Base-by-base conservation (phyloP, 768 basidiomycete species). In the Phylloporus sp. region DNA sequence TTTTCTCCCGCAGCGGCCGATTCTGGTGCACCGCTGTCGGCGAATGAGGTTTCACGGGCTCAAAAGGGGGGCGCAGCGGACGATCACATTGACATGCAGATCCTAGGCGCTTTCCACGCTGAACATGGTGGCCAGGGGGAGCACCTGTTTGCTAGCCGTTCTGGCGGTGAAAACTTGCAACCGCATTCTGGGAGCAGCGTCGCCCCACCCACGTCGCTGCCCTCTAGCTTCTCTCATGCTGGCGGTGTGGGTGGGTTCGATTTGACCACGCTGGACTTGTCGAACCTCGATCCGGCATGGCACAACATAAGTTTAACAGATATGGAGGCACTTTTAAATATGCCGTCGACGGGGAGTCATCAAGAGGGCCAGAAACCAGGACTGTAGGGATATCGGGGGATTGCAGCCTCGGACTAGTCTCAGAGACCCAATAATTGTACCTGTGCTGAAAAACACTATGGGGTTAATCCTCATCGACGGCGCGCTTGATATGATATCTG, bases 401-500 rank as follows among this genome's bases (percentile, higher is more conserved):
- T 31, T 38, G 18, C 33, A 43, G 26, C 15, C 6, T 40, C 21
- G 9, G 7, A 22, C 18, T 50, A 51, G 39, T 37, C 29, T 35
- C 50, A 13, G 29, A 15, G 37, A 41, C 28, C 31, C 28, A 17
- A 38, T 49, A 35, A 49, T 39, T 38, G 20, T 46, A 44, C 31
- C 33, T 41, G 21, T 31, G 13, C 18, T 21, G 43, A 41, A 39
- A 5, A 17, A 26, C 11, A 10, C 18, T 31, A 36, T 11, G 24
- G 50, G 18, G 22, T 45, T 73, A 78, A 65, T 86, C 86, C 64
- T 89, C 85, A 63, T 89, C 86, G 14, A 84, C 71, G 36, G 82
- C 83, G 22, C 85, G 81, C 60, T 84, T 84, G 52, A 89, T 82
- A 60, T 83, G 83, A 63, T 86, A 83, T 29, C 79, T 68, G 58